Evolutionary conservation across 768 basidiomycete genomes (phyloP), one percentile per base, ranked within the genome.

Genomic region (Lanmaoa rubissima): DNA sequence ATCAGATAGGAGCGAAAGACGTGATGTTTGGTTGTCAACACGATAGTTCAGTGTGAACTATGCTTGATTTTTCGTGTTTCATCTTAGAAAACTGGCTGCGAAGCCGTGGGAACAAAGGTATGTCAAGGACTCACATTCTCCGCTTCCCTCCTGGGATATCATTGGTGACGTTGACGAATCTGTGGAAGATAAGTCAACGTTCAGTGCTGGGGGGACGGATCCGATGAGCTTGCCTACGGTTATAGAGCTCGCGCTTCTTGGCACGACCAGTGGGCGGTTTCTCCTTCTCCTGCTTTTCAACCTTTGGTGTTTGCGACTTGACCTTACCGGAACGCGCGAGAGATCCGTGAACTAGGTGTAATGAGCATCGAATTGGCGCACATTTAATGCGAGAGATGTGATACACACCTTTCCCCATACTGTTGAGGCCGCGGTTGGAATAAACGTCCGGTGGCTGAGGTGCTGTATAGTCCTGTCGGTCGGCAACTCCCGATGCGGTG

Each of bases 1-100:
- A 74, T 95, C 94, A 95, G 92, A 95, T 95, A 95, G 93, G 92
- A 95, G 94, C 93, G 94, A 95, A 95, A 95, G 94, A 97, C 92
- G 74, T 84, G 88, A 91, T 92, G 86, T 64, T 79, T 83, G 76
- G 75, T 81, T 87, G 76, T 94, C 89, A 86, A 90, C 92, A 94
- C 74, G 69, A 73, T 75, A 70, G 75, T 74, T 96, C 92, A 87
- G 93, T 86, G 90, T 95, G 92, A 94, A 95, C 94, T 94, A 94
- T 94, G 93, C 88, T 73, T 78, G 78, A 73, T 75, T 76, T 45
- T 73, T 71, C 43, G 57, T 57, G 56, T 66, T 61, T 69, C 69
- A 71, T 70, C 69, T 14, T 58, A 32, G 24, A 50, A 41, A 13
- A 19, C n/a, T 10, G 42, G 35, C 53, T 1, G 14, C 39, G 16